Percentiles rank a stretch among this genome's conserved stretches.
Conservation (phyloP, 1,284 basidiomycete species). For the Pascua sp. region DNA sequence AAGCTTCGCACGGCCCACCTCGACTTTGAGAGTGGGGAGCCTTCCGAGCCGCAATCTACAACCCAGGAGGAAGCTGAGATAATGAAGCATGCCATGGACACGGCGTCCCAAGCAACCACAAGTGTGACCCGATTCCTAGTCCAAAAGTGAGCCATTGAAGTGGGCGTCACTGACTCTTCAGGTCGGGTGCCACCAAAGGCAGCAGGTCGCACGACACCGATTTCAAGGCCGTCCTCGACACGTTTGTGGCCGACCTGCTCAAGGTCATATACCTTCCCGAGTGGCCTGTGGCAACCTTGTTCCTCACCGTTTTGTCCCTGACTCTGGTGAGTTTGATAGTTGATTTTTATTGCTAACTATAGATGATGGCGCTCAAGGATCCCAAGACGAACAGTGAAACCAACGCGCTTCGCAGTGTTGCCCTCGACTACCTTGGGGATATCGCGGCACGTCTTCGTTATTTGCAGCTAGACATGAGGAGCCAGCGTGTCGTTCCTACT, state of each 20-base stretch:
- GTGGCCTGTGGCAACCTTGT: constrained; percentile 86
- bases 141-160: constrained; percentile 57
- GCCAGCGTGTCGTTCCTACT: constrained; percentile 47
- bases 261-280: constrained; percentile 88
- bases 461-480: constrained; percentile 35
- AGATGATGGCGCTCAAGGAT: constrained; percentile 77
- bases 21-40: constrained; percentile 53
- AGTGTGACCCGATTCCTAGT: constrained; percentile 80
- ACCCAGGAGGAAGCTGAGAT: constrained; percentile 3
- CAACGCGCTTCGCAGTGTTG: constrained; percentile 78
- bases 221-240: constrained; percentile 85
- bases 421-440: constrained; percentile 87
- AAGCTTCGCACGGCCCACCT: constrained; percentile 57
- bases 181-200: constrained; percentile 57
- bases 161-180: background rate
- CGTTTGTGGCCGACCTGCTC: constrained; percentile 82
- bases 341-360: constrained; percentile 10
- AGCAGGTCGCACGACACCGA: constrained; percentile 88
- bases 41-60: constrained; percentile 1
- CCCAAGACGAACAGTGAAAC: constrained; percentile 68
- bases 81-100: constrained; percentile 53
- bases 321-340: constrained; percentile 63
- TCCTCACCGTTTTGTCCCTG: constrained; percentile 71
- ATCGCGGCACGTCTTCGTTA: constrained; percentile 77
- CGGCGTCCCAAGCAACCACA: constrained; percentile 75